These are phyloP conservation scores for Nicotiana sylvestris DNA, from an alignment of 257 asterid species.

Conservation along the genomic window DNA sequence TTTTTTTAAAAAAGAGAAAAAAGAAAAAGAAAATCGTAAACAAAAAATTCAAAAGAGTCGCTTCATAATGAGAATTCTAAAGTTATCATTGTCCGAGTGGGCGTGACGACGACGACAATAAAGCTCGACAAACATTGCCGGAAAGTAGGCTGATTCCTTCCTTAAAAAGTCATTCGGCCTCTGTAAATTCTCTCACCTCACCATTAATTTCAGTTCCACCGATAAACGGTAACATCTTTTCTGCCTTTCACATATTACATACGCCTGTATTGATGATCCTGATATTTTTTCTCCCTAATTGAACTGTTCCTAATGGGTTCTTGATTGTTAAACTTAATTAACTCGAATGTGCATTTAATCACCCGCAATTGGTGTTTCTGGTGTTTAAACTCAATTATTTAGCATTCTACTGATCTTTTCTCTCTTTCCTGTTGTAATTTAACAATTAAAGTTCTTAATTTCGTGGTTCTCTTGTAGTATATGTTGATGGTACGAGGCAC, in stretches of 20 bases:
- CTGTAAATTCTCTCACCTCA: neutral
- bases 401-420: neutral
- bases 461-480: too few relatives aligned
- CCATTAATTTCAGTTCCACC: neutral
- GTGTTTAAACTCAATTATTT: neutral
- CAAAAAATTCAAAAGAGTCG: neutral
- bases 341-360: neutral
- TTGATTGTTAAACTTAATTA: neutral
- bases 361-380: neutral
- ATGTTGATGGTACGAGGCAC: neutral
- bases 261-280: neutral
- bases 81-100: constrained; percentile 13
- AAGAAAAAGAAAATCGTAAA: neutral
- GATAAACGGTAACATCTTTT: neutral
- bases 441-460: too few relatives aligned
- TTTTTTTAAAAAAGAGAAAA: neutral
- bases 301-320: neutral
- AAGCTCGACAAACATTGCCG: constrained; percentile 26
- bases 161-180: constrained; percentile 10
- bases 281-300: neutral
- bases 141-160: constrained; percentile 16
- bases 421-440: neutral
- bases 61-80: neutral
- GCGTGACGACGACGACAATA: constrained; percentile 24
- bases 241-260: neutral